phyloP scores from a whole-genome alignment of 2,329 filamentous ascomycete genomes.

The Sporothrix inflata region DNA sequence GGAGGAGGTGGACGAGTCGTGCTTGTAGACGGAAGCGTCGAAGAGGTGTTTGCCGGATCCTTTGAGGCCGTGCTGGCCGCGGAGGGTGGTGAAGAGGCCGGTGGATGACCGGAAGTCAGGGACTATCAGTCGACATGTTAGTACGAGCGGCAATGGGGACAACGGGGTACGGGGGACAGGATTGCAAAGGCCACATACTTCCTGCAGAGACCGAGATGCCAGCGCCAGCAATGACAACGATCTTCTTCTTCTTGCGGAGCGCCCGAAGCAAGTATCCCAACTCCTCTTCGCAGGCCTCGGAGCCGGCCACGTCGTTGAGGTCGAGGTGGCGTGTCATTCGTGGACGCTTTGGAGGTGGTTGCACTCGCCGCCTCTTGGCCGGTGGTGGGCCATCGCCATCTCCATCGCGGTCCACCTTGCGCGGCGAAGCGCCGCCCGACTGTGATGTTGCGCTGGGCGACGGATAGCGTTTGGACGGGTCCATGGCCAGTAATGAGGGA shows the following conservation, averaged over 20 bases:
- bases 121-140: slow-evolving; percentile 53
- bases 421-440: slow-evolving; percentile 57
- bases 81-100: slow-evolving; percentile 84
- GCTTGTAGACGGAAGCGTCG: slow-evolving; percentile 95
- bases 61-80: slow-evolving; percentile 86
- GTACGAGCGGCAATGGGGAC: slow-evolving; percentile 16
- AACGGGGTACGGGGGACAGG: neutral
- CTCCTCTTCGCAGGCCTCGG: slow-evolving; percentile 57
- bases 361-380: slow-evolving; percentile 73
- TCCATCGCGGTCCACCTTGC: slow-evolving; percentile 50
- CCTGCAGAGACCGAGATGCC: slow-evolving; percentile 97
- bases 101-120: slow-evolving; percentile 93
- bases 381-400: slow-evolving; percentile 66
- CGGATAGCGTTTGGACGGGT: slow-evolving; percentile 53
- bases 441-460: slow-evolving; percentile 54
- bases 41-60: slow-evolving; percentile 94
- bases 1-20: slow-evolving; percentile 81
- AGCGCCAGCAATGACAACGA: slow-evolving; percentile 93
- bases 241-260: slow-evolving; percentile 88
- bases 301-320: slow-evolving; percentile 56
- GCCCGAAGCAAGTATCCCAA: slow-evolving; percentile 73
- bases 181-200: slow-evolving; percentile 54
- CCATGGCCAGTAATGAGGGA: slow-evolving; percentile 40
- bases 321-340: slow-evolving; percentile 82
- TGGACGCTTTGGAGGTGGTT: slow-evolving; percentile 55